phyloP scores from a whole-genome alignment of 106 monocot species.

The Acorus gramineus region DNA sequence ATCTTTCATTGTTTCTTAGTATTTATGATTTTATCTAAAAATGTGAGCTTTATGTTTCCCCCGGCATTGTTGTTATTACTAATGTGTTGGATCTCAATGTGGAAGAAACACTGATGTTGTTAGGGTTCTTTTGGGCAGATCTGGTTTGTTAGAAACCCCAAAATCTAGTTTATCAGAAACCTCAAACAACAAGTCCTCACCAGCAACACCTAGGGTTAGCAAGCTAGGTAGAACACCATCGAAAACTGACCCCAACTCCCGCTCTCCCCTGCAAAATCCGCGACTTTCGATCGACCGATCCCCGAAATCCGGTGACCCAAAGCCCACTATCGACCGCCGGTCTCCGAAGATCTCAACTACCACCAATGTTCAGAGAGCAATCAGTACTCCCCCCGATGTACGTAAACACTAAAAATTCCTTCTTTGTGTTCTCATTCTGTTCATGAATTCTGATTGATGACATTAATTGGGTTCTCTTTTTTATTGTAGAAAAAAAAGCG shows the following conservation, averaged over 20 bases:
- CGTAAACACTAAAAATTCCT: not conserved
- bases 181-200: conserved; percentile 29
- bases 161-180: conserved; percentile 24
- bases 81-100: not conserved
- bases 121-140: conserved; percentile 18
- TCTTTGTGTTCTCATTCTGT: not conserved
- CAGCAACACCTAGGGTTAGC: conserved; percentile 29
- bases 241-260: conserved; percentile 29
- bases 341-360: not conserved
- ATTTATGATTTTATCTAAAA: too few relatives aligned
- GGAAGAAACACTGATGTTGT: too few relatives aligned
- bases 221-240: conserved; percentile 30
- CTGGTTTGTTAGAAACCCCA: conserved; percentile 20
- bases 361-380: conserved; percentile 5
- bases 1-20: too few relatives aligned
- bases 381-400: conserved; percentile 53
- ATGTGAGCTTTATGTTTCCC: not conserved
- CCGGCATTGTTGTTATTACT: not conserved
- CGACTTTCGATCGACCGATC: conserved; percentile 38
- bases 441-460: not conserved
- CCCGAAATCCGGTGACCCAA: conserved; percentile 46
- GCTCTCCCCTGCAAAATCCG: conserved; percentile 26
- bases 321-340: conserved; percentile 33
- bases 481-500: conserved; percentile 18
- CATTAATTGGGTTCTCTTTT: conserved; percentile 1